Evolutionary conservation across 805 yeast genomes (phyloP), one percentile per base, ranked within the genome.

Genomic region (Wickerhamomyces chaumierensis): DNA sequence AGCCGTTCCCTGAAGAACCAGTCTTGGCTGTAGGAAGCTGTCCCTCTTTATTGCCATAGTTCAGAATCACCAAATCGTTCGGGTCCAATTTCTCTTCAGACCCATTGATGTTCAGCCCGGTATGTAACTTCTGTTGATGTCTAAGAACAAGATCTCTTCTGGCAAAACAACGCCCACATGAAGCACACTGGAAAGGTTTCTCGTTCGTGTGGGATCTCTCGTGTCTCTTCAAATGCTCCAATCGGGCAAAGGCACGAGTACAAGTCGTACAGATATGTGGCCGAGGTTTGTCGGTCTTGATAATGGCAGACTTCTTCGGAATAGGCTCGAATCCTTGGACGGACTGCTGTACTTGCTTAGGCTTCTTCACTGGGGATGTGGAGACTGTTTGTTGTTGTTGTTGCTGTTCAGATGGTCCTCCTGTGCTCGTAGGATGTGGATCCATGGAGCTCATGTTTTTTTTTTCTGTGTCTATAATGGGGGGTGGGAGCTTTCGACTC

Each of bases 121-220:
- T 61, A 52, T 92, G 98, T 28, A 92, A 71, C 55, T 92, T 92
- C 61, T 87, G 96, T 62, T 86, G 95, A 64, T 92, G 98, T 43
- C 98, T 72, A 39, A 92, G 68, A 21, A 92, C 86, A 54, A 82
- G 67, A 56, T 82, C 90, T 40, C 96, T 65, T 40, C 98, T 68
- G 4, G 97, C 96, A 63, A 92, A 90, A 55, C 95, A 83, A 36
- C 97, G 75, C 27, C 95, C 96, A 60, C 97, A 90, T 8, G 88
- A 88, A 2, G 94, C 94, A 62, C 98, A 90, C 55, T 85, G 92
- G 62, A 81, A 90, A 1, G 97, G 97, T 56, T 87, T 87, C 60
- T 88, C 96, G 57, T 88, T 85, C 9, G 98, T 90, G 57, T 90
- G 98, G 0, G 94, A 80, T 32, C 96, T 66, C 51, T 87, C 94